Base-by-base conservation (phyloP, 176 grass and related monocot genomes). In the Otatea glauca region DNA sequence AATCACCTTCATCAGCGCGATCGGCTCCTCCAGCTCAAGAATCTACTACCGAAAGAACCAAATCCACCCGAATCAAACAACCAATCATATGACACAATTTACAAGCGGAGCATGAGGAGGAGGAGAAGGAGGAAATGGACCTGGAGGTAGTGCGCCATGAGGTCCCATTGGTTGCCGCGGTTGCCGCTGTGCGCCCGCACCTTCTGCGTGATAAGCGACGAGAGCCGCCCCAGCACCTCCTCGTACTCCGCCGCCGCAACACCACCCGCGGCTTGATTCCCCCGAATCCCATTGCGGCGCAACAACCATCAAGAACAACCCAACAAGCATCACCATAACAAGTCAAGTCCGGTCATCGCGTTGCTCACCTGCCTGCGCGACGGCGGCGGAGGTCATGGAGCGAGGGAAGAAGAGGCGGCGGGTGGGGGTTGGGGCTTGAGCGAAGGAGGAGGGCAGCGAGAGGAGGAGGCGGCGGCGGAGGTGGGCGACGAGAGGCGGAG, bases 141-240 rank as follows among this genome's bases (percentile, higher is more conserved):
- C 93, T 95, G 89, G 27, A 98, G 49, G 82, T 98, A 98, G 54
- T 90, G 84, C 7, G 81, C 86, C 93, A 98, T 87, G 75, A 88
- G 81, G 74, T 98, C 92, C 91, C 94, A 95, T 37, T 95, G 85
- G 69, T 98, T 92, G 23, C 89, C 92, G 3, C 83, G 68, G 75
- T 93, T 95, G 72, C 91, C 84, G 81, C 84, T 85, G 83, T 94
- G 83, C 18, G 91, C 92, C 23, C 96, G 85, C 76, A 78, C 92
- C 81, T 89, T 90, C 49, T 89, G 86, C 68, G 91, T 91, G 89
- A 98, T 98, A 34, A 98, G 93, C 69, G 93, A 98, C 2, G 92
- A 93, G 58, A 98, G 82, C 62, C 87, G 85, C 3, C 58, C 88
- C 61, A 98, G 73, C 61, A 92, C 93, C 74, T 92, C 91, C 35